Evolutionary conservation across 1,284 basidiomycete species (phyloP).

Genomic region (Ceratobasidium sp.): DNA sequence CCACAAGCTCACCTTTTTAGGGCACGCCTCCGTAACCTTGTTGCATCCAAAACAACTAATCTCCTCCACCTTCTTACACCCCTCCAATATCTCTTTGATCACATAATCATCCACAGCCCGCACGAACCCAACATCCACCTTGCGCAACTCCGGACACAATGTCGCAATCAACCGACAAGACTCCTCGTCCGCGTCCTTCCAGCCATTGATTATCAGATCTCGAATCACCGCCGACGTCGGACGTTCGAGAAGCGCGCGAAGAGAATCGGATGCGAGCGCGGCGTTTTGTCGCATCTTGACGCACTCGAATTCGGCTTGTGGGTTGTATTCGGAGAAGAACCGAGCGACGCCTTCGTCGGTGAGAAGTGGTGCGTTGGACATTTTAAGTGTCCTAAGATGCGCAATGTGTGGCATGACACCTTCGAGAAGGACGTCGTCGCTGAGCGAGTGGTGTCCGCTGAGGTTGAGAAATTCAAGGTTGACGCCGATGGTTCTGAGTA

Average conservation of each 20-base stretch:
- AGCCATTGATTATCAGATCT: conserved; percentile 81
- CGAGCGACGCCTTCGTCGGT: conserved; percentile 75
- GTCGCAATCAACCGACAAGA: conserved; percentile 68
- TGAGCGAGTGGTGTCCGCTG: conserved; percentile 70
- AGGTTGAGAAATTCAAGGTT: conserved; percentile 71
- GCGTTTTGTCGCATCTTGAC: conserved; percentile 70
- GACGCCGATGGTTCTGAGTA: conserved; percentile 67
- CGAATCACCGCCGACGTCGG: conserved; percentile 71
- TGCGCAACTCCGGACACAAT: conserved; percentile 64
- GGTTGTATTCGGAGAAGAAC: conserved; percentile 68
- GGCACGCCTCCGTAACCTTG: conserved; percentile 67
- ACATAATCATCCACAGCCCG: conserved; percentile 86
- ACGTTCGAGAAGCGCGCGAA: conserved; percentile 76
- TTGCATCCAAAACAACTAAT: conserved; percentile 81
- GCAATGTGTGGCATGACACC: conserved; percentile 71
- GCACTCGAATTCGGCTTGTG: conserved; percentile 52
- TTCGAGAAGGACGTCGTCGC: conserved; percentile 68
- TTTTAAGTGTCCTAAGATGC: conserved; percentile 67
- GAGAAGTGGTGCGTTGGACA: conserved; percentile 73
- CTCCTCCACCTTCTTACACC: conserved; percentile 64
- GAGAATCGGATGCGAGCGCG: conserved; percentile 67
- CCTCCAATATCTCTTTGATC: conserved; percentile 77
- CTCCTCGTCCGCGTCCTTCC: conserved; percentile 72
- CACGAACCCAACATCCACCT: conserved; percentile 90
- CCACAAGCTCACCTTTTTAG: conserved; percentile 64